Percentiles rank a stretch among this genome's conserved stretches.
phyloP scores from a whole-genome alignment of 768 basidiomycete genomes.

The Paxillus ammoniavirescens region DNA sequence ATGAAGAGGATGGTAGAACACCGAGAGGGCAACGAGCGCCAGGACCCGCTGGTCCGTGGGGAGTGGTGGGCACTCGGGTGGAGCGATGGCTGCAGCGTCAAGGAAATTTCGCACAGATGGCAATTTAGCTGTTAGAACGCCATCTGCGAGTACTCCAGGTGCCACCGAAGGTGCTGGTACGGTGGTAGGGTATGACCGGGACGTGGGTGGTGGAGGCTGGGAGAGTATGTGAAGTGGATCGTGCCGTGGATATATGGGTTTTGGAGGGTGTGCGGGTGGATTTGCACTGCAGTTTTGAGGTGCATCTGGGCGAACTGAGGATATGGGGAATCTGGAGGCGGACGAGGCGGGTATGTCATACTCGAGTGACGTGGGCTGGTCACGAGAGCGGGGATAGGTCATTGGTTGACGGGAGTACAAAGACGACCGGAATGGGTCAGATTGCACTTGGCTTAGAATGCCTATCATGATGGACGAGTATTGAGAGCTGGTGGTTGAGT shows the following conservation, averaged over 20 bases:
- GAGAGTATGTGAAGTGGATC: constrained; percentile 32
- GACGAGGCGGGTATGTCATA: constrained; percentile 22
- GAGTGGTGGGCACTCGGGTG: constrained; percentile 38
- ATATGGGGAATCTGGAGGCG: constrained; percentile 34
- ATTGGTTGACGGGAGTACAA: constrained; percentile 15
- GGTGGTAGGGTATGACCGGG: constrained; percentile 20
- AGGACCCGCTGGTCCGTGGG: constrained; percentile 45
- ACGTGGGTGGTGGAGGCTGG: constrained; percentile 15
- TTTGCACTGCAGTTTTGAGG: constrained; percentile 17
- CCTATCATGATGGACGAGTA: constrained; percentile 19
- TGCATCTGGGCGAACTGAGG: constrained; percentile 36
- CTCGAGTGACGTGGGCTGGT: constrained; percentile 15
- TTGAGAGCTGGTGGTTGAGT: constrained; percentile 6
- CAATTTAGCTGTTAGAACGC: constrained; percentile 45
- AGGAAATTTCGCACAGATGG: constrained; percentile 52
- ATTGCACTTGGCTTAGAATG: neutral
- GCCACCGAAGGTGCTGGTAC: constrained; percentile 26
- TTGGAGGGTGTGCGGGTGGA: constrained; percentile 22
- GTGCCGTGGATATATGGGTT: constrained; percentile 29
- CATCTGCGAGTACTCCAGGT: constrained; percentile 37
- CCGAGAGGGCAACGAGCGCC: constrained; percentile 58
- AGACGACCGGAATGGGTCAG: constrained; percentile 13
- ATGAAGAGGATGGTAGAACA: constrained; percentile 53
- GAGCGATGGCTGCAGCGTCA: constrained; percentile 35
- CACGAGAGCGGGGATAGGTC: constrained; percentile 12